Evolutionary conservation across 306 rosid genomes (phyloP), one percentile per base, ranked within the genome.

Genomic region (Prunus fruticosa): DNA sequence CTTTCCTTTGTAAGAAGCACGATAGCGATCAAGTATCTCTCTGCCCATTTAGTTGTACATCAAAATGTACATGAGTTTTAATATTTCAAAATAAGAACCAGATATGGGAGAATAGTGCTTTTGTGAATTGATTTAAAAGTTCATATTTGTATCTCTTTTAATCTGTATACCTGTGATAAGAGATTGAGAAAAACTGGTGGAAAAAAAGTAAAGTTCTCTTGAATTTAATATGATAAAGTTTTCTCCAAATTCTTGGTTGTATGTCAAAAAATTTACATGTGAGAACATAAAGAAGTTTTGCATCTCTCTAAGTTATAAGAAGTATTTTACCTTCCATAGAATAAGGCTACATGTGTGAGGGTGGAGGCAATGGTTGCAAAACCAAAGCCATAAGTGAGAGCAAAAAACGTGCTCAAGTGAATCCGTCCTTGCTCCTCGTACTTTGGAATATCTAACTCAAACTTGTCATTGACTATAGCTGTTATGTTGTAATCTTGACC

Each of bases 361-460:
- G 97, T 92, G 75, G 97, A 51, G 14, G 96, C 91, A 25, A 92
- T 80, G 78, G 93, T 81, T 79, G 92, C 97, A 71, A 92, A 92
- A 63, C 97, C 96, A 71, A 90, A 90, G 20, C 92, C 97, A 46
- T 87, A 90, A 32, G 83, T 83, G 82, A 90, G 92, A 64, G 96
- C 72, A 2, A 92, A 92, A 74, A 90, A 86, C 76, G 75, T 87
- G 68, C 97, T 90, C 0, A 90, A 84, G 52, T 88, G 79, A 72
- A 92, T 86, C 67, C 82, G 72, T 18, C 97, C 97, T 84, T 87
- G 93, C 69, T 82, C 74, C 0, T 63, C 19, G n/a, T 92, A 92
- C 81, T 74, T 41, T 10, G 50, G 75, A 22, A 74, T 3, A 80
- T 88, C 77, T 1, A 92, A 45, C 88, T 92, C 82, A 75, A 92